Conservation (phyloP, 2,329 filamentous ascomycete genomes). For the Penicillium rolfsii region DNA sequence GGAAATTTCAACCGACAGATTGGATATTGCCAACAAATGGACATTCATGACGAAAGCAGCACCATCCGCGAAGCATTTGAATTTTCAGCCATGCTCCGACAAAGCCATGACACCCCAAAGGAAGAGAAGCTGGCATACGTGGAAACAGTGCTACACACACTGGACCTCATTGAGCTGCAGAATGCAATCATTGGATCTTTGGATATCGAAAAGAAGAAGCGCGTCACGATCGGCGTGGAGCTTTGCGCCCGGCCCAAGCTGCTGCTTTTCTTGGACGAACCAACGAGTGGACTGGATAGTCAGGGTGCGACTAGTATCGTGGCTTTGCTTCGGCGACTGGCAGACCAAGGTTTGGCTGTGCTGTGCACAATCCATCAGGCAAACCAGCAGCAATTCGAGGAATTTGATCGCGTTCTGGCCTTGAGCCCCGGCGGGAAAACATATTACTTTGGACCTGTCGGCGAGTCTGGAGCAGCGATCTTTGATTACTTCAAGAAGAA, state of each 20-base stretch:
- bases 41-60: conserved; percentile 67
- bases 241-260: conserved; percentile 67
- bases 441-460: conserved; percentile 70
- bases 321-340: conserved; percentile 64
- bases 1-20: conserved; percentile 65
- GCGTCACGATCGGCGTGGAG: conserved; percentile 70
- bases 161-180: conserved; percentile 63
- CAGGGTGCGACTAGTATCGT: conserved; percentile 67
- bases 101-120: conserved; percentile 53
- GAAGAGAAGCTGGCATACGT: conserved; percentile 65
- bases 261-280: conserved; percentile 69
- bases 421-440: conserved; percentile 67
- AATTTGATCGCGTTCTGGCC: conserved; percentile 69
- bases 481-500: conserved; percentile 66
- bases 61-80: conserved; percentile 67
- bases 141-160: conserved; percentile 61
- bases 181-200: conserved; percentile 65
- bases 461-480: conserved; percentile 63
- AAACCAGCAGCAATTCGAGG: conserved; percentile 62
- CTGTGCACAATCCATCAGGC: conserved; percentile 72
- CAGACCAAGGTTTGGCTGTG: conserved; percentile 65
- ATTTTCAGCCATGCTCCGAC: conserved; percentile 65
- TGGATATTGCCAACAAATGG: conserved; percentile 70
- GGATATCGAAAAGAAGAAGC: conserved; percentile 68
- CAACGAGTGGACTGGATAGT: conserved; percentile 66